Conservation (phyloP, 352 stramenopile species). For the Globisporangium iwayamae region DNA sequence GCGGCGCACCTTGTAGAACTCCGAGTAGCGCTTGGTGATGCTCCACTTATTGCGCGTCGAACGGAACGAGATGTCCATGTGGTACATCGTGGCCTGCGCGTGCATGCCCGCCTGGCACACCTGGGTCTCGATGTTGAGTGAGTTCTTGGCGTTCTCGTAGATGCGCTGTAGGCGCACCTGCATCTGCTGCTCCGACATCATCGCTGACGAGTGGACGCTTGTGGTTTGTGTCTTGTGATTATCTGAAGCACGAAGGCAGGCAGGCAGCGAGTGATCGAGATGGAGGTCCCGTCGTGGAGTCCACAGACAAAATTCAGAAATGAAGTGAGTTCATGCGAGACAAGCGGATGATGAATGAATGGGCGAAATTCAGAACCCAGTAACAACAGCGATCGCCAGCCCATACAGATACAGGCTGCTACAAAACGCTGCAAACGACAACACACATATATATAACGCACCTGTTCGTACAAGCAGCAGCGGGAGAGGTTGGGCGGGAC, state of each 20-base stretch:
- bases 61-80: conserved; percentile 85
- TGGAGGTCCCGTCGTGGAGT: background rate
- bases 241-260: background rate
- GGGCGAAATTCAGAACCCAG: background rate
- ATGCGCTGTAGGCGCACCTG: conserved; percentile 68
- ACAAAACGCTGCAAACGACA: background rate
- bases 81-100: conserved; percentile 76
- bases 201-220: background rate
- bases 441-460: background rate
- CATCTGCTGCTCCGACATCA: conserved; percentile 59
- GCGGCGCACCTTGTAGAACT: conserved; percentile 72
- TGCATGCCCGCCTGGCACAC: conserved; percentile 45
- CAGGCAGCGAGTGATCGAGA: background rate
- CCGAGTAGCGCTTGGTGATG: conserved; percentile 84
- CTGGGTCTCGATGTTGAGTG: conserved; percentile 80
- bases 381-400: background rate
- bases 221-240: background rate
- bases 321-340: background rate
- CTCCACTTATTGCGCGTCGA: conserved; percentile 85
- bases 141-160: conserved; percentile 73
- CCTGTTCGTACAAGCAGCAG: background rate
- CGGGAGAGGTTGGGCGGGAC: background rate
- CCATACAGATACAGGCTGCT: no score
- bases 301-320: background rate
- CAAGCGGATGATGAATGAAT: background rate